Percentiles rank a stretch among this genome's conserved stretches.
phyloP scores from a whole-genome alignment of 768 basidiomycete genomes.

The Russula virescens region DNA sequence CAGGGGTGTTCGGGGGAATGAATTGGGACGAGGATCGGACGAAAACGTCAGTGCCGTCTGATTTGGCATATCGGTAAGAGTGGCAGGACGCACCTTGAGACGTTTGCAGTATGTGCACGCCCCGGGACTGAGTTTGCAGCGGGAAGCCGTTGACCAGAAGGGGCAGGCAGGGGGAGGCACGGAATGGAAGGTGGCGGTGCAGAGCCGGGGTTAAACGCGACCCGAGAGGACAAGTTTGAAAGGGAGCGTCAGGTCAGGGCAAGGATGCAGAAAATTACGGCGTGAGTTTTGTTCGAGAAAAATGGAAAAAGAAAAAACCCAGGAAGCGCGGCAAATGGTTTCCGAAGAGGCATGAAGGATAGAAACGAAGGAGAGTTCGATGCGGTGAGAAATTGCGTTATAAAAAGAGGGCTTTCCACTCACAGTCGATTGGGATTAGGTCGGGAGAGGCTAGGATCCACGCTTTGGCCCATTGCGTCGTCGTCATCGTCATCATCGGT shows the following conservation, averaged over 20 bases:
- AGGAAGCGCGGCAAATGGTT: neutral
- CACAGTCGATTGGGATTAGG: conserved; percentile 20
- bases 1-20: conserved; percentile 4
- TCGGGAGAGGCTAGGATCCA: neutral
- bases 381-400: neutral
- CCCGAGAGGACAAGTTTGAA: conserved; percentile 6
- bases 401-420: neutral
- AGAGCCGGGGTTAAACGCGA: neutral
- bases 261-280: neutral
- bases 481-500: conserved; percentile 15
- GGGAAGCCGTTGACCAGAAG: neutral
- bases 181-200: conserved; percentile 12
- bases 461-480: neutral
- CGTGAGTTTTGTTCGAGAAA: neutral
- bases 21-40: neutral
- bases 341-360: neutral
- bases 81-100: conserved; percentile 65
- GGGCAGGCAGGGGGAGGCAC: neutral
- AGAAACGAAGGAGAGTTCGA: neutral
- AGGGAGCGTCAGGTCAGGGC: neutral
- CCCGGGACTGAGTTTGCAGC: conserved; percentile 48
- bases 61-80: neutral
- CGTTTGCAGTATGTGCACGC: conserved; percentile 86
- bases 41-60: conserved; percentile 3
- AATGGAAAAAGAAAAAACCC: neutral